These are phyloP conservation scores for Leccinellum luteum DNA, from an alignment of 768 basidiomycete species.

Conservation along the genomic window DNA sequence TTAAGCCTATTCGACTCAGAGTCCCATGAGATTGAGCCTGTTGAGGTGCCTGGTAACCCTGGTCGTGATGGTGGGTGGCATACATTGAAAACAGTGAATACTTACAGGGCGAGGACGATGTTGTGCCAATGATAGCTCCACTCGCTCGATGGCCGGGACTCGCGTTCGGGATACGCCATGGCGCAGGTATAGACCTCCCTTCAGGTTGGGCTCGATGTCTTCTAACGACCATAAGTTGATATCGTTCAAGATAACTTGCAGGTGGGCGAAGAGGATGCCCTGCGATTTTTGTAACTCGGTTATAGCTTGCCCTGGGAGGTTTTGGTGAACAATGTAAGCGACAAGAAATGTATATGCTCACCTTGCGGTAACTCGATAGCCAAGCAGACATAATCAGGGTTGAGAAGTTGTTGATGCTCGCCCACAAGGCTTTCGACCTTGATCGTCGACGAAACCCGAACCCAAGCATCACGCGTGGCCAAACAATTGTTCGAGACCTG, in stretches of 20 bases:
- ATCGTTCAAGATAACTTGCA: background rate
- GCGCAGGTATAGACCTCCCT: background rate
- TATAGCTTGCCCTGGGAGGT: background rate
- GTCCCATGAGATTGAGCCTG: background rate
- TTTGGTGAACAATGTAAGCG: background rate
- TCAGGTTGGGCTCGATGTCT: background rate
- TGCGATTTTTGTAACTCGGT: background rate
- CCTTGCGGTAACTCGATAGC: background rate
- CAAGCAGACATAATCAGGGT: background rate
- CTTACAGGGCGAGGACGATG: background rate
- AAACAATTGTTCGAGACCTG: too few relatives aligned
- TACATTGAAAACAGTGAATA: background rate
- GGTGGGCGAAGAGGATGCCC: background rate
- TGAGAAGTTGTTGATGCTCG: background rate
- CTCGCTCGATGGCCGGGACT: background rate
- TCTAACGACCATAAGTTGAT: background rate
- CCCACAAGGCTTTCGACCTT: background rate
- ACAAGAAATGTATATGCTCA: background rate
- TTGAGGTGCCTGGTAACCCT: background rate
- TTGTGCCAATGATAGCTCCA: background rate
- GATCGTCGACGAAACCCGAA: background rate
- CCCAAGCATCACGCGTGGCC: too few relatives aligned
- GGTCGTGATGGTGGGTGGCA: background rate
- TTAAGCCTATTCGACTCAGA: background rate
- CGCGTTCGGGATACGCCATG: background rate